Conservation (phyloP, 2,329 filamentous ascomycete species). For the Ceratocystis cubensis region DNA sequence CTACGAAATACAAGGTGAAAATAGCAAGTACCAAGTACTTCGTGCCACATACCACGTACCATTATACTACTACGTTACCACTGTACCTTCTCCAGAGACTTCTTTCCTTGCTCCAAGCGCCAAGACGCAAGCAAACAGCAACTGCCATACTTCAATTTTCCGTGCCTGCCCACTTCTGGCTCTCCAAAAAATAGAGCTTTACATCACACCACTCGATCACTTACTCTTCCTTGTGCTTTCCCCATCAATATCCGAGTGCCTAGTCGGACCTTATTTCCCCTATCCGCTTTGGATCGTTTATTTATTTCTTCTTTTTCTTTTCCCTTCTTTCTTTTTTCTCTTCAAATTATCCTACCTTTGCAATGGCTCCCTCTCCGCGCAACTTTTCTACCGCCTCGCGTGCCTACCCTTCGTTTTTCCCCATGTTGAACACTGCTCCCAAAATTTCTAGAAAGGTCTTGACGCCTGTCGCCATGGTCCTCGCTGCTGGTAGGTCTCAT, state of each 20-base stretch:
- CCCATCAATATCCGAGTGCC: background rate
- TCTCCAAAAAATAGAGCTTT: slow-evolving; percentile 7
- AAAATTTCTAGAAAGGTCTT: slow-evolving; percentile 22
- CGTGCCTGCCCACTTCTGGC: background rate
- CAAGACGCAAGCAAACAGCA: background rate
- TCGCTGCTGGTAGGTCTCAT: slow-evolving; percentile 26
- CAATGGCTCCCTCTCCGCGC: slow-evolving; percentile 19
- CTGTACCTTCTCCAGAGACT: background rate
- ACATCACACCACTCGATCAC: background rate
- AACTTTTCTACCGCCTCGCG: slow-evolving; percentile 26
- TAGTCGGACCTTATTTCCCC: background rate
- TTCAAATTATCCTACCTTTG: slow-evolving; percentile 5
- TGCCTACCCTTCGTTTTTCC: slow-evolving; percentile 26
- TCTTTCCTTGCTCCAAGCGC: background rate
- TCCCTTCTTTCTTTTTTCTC: background rate
- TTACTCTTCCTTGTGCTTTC: background rate
- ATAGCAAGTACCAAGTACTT: background rate
- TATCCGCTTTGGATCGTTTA: background rate
- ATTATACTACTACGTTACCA: background rate
- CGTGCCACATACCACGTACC: background rate
- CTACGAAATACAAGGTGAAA: background rate
- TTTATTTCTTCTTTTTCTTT: background rate
- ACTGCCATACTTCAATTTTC: background rate
- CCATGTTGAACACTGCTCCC: slow-evolving; percentile 24
- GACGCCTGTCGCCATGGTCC: slow-evolving; percentile 26